Evolutionary conservation across 2,329 filamentous ascomycete species (phyloP).

Genomic region (Byssothecium circinans): DNA sequence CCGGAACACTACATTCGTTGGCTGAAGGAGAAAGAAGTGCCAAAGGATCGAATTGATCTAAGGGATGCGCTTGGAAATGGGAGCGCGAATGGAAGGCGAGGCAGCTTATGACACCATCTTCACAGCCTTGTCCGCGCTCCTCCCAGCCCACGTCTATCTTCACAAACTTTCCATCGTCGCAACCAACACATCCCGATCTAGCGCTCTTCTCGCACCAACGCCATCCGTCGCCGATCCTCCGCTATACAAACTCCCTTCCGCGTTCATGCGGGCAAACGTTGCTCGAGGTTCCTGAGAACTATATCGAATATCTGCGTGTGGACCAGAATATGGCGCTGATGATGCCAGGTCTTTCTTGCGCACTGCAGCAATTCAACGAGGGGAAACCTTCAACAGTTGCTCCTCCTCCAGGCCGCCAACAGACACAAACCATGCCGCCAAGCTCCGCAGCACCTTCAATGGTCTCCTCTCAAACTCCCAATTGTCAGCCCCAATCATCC

Average conservation of each 20-base stretch:
- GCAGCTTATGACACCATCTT: background rate
- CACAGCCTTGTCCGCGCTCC: background rate
- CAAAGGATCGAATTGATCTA: background rate
- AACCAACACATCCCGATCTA: no score
- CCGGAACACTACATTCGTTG: background rate
- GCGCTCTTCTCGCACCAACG: no score
- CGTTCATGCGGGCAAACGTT: slow-evolving; percentile 2
- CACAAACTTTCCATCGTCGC: background rate
- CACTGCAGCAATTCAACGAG: slow-evolving; percentile 5
- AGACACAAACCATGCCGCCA: background rate
- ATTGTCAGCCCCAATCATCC: background rate
- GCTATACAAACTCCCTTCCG: slow-evolving; percentile 4
- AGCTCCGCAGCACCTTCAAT: background rate
- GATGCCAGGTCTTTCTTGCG: slow-evolving; percentile 4
- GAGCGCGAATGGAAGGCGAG: background rate
- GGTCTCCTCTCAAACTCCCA: background rate
- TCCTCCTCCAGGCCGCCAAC: background rate
- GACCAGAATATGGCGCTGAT: slow-evolving; percentile 3
- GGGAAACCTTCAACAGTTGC: background rate
- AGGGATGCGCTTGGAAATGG: background rate
- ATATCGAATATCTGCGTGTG: slow-evolving; percentile 4
- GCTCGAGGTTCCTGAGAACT: slow-evolving; percentile 6
- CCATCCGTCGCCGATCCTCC: no score
- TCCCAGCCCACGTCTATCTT: background rate
- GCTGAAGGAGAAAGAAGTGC: background rate